Evolutionary conservation across 805 yeast species (phyloP), one percentile per base, ranked within the genome.

Genomic region (Scheffersomyces stipitis): DNA sequence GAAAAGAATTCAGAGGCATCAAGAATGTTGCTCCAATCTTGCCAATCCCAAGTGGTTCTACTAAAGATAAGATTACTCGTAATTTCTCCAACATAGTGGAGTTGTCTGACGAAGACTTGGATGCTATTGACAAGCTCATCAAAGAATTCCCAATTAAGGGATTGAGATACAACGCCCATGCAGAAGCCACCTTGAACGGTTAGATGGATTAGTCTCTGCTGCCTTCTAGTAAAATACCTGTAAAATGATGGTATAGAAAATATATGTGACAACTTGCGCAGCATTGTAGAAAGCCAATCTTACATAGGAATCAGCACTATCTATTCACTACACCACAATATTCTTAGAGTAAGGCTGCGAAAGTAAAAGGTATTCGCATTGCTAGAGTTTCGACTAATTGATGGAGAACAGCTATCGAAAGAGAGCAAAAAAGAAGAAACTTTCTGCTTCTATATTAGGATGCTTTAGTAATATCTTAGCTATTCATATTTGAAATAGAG

Each of bases 21-120:
- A 37, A 47, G 16, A 64, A 66, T 34, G 71, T 66, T 36, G 76
- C 89, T 17, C 68, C 63, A 40, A 70, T 86, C 30, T 53, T 89
- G 31, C 95, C 96, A 23, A 84, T 89, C 56, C 96, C 96, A 15
- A 82, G 90, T 36, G 81, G 86, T 3, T 74, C 88, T 5, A 75
- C 81, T 26, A 57, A 64, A 3, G 66, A 59, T 8, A 80, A 86
- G 56, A 78, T 83, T 13, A 67, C 70, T 31, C 84, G 78, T 54
- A 89, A 87, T 62, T 66, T 76, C 45, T 58, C 52, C 8, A 61
- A 67, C 15, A 58, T 57, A 33, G 48, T 75, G 32, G 58, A 60
- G 8, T 63, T 88, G 37, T 56, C 79, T 2, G 80, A 75, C n/a
- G 75, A 55, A 0, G 88, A 84, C 38, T 72, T 83, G 45, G 59